phyloP scores from a whole-genome alignment of 805 yeast genomes.

The Saccharomycopsis olivae region DNA sequence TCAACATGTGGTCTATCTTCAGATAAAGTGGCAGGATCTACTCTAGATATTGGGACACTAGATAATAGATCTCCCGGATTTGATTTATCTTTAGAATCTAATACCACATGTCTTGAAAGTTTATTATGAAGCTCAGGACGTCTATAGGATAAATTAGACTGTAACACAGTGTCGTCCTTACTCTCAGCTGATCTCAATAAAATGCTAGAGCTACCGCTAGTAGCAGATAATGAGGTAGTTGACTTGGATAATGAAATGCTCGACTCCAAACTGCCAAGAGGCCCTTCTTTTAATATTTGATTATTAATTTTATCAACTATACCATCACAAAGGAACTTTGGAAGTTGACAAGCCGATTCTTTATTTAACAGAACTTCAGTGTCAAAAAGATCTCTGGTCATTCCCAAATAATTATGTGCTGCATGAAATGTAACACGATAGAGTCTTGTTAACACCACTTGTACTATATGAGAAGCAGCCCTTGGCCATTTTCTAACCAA shows the following conservation, averaged over 20 bases:
- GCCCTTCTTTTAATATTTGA: not conserved
- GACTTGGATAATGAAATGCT: not conserved
- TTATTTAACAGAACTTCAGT: constrained; percentile 62
- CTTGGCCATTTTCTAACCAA: constrained; percentile 70
- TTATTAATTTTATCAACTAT: constrained; percentile 35
- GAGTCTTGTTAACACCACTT: constrained; percentile 77
- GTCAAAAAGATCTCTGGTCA: constrained; percentile 70
- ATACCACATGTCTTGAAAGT: constrained; percentile 36
- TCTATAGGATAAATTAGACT: not conserved
- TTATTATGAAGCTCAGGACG: not conserved
- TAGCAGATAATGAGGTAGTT: not conserved
- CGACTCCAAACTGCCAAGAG: not conserved
- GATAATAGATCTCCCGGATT: constrained; percentile 84
- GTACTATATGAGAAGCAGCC: constrained; percentile 88
- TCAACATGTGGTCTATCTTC: not conserved
- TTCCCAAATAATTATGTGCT: constrained; percentile 75
- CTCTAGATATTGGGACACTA: constrained; percentile 59
- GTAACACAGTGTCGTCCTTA: not conserved
- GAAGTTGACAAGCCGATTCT: constrained; percentile 38
- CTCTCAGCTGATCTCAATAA: not conserved
- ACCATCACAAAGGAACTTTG: constrained; percentile 52
- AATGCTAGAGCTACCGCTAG: not conserved
- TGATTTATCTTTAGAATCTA: constrained; percentile 44
- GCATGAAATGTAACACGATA: constrained; percentile 89
- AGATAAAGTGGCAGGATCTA: not conserved